Percentiles rank a stretch among this genome's conserved stretches.
These are phyloP conservation scores for Celoporthe dispersa DNA, from an alignment of 2,329 filamentous ascomycete species.

Conservation along the genomic window DNA sequence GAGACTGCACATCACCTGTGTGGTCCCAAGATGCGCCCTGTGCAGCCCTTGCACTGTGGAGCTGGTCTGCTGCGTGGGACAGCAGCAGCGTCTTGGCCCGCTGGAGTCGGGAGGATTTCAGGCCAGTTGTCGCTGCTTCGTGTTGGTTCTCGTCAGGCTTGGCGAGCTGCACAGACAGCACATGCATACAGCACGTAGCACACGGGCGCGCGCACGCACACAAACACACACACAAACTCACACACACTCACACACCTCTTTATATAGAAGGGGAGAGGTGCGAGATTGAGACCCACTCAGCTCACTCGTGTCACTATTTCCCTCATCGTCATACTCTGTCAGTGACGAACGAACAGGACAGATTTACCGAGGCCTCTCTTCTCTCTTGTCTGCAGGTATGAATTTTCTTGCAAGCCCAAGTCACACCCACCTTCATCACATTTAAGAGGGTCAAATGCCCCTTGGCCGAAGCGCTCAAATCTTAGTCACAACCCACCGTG, in stretches of 20 bases:
- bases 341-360: slow-evolving; percentile 1
- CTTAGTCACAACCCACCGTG: not conserved
- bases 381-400: not conserved
- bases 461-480: not conserved
- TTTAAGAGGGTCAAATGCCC: slow-evolving; percentile 17
- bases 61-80: not conserved
- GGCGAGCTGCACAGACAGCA: slow-evolving; percentile 25
- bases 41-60: slow-evolving; percentile 8
- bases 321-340: not conserved
- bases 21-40: not conserved
- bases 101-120: not conserved
- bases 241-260: not conserved
- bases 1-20: not conserved
- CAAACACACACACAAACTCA: not conserved
- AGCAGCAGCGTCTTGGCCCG: slow-evolving; percentile 1
- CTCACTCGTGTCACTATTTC: slow-evolving; percentile 12
- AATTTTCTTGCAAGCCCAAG: not conserved
- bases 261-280: not conserved
- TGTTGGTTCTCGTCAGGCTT: not conserved
- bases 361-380: not conserved
- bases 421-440: not conserved
- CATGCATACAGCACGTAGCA: slow-evolving; percentile 3
- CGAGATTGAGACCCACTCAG: slow-evolving; percentile 24
- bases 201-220: no score
- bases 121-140: not conserved